phyloP scores from a whole-genome alignment of 2,329 filamentous ascomycete species.

The Hymenoscyphus fructigenus region DNA sequence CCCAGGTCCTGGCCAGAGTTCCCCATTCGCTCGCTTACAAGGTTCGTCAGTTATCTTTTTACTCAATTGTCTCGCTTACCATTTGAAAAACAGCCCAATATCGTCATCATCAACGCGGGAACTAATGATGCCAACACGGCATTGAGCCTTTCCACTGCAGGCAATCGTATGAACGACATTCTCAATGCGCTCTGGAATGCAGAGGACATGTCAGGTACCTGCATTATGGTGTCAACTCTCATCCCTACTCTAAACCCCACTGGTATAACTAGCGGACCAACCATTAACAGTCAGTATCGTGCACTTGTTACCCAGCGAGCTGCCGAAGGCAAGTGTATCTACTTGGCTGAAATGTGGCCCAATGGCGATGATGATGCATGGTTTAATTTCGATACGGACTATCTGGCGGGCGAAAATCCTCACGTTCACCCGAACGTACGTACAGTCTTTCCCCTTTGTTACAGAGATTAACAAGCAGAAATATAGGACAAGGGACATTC shows the following conservation, averaged over 20 bases:
- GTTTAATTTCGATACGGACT: neutral
- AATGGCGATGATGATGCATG: too few relatives aligned
- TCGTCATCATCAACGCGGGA: neutral
- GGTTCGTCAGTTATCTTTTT: too few relatives aligned
- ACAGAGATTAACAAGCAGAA: too few relatives aligned
- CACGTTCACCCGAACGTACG: too few relatives aligned
- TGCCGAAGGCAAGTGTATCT: neutral
- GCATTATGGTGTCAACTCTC: neutral
- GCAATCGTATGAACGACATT: neutral
- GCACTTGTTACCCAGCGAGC: neutral
- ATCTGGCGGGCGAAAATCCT: neutral
- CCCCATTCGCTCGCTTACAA: neutral
- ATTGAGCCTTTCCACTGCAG: neutral
- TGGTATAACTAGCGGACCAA: neutral
- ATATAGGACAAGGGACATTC: neutral
- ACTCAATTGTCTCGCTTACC: too few relatives aligned
- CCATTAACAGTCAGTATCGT: neutral
- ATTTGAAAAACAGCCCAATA: too few relatives aligned
- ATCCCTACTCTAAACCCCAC: neutral
- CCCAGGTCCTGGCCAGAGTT: neutral
- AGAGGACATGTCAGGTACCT: neutral
- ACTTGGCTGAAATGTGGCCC: neutral
- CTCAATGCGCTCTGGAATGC: neutral
- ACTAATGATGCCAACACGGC: neutral
- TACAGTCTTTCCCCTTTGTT: too few relatives aligned